phyloP scores from a whole-genome alignment of 139 green algal genomes.

The Chlorella sp. region DNA sequence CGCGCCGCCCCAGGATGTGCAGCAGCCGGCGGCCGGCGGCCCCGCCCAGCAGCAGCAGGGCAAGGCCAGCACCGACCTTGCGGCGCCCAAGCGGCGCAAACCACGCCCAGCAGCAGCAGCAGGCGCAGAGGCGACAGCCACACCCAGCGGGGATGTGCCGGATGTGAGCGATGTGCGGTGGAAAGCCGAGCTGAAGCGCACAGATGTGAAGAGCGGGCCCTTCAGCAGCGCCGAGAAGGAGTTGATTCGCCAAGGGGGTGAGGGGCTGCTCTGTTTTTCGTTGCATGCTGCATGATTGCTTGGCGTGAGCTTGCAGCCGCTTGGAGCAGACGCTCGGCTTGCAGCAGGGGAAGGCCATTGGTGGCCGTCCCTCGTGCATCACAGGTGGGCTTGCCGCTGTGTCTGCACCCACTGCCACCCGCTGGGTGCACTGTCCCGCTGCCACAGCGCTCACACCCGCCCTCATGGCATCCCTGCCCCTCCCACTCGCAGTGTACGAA shows the following conservation, averaged over 20 bases:
- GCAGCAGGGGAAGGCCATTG: no score
- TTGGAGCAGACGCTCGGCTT: no score
- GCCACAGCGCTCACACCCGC: neutral
- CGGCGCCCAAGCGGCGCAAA: neutral
- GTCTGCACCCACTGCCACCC: neutral
- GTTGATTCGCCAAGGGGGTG: conserved; percentile 44
- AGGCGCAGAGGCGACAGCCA: neutral
- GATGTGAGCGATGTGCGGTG: conserved; percentile 35
- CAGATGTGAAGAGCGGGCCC: conserved; percentile 62
- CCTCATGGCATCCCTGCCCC: neutral
- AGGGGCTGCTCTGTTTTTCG: neutral
- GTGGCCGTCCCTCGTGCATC: no score
- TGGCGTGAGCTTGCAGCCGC: no score
- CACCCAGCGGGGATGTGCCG: neutral
- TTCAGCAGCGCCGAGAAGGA: conserved; percentile 65
- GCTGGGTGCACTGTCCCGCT: neutral
- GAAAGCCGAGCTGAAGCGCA: conserved; percentile 52
- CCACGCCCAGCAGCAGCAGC: neutral
- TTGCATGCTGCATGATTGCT: neutral
- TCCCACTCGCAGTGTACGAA: neutral
- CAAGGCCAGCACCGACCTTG: neutral
- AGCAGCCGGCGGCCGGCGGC: neutral
- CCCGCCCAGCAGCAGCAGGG: neutral
- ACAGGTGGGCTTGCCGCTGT: neutral
- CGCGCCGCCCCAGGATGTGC: neutral